Evolutionary conservation across 2,329 filamentous ascomycete genomes (phyloP).

Genomic region (Chaetomium globosum): DNA sequence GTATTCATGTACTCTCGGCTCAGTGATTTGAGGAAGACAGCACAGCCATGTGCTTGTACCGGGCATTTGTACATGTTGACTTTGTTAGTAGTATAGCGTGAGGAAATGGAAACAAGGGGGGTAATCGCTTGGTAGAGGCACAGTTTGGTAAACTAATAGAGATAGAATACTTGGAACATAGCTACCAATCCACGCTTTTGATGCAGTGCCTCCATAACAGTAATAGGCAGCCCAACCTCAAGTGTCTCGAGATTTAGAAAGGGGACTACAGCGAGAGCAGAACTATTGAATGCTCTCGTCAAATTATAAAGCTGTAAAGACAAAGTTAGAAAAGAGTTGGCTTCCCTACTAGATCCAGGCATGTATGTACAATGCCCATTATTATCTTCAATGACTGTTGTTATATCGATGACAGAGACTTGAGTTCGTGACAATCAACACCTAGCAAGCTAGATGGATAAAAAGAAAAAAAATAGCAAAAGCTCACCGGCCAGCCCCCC

Average conservation of each 20-base stretch:
- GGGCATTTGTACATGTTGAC: neutral
- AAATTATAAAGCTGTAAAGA: neutral
- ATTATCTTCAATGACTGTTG: too few relatives aligned
- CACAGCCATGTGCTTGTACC: neutral
- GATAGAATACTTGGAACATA: too few relatives aligned
- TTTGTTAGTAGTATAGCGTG: neutral
- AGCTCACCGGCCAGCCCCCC: too few relatives aligned
- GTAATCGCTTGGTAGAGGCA: neutral
- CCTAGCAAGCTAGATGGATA: too few relatives aligned
- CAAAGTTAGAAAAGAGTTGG: neutral
- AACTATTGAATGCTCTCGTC: neutral
- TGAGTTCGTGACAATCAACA: too few relatives aligned
- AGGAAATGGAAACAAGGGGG: neutral
- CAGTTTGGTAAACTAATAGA: neutral
- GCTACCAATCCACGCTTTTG: neutral
- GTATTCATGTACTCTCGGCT: too few relatives aligned
- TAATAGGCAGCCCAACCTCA: neutral
- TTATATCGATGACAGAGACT: too few relatives aligned
- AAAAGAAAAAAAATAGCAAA: too few relatives aligned
- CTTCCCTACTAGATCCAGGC: too few relatives aligned
- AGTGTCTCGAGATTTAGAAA: neutral
- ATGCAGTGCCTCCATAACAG: neutral
- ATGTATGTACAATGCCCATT: too few relatives aligned
- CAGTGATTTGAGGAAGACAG: neutral
- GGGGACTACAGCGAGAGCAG: neutral